phyloP scores from a whole-genome alignment of 2,329 filamentous ascomycete genomes.

The Daldinia sp. region DNA sequence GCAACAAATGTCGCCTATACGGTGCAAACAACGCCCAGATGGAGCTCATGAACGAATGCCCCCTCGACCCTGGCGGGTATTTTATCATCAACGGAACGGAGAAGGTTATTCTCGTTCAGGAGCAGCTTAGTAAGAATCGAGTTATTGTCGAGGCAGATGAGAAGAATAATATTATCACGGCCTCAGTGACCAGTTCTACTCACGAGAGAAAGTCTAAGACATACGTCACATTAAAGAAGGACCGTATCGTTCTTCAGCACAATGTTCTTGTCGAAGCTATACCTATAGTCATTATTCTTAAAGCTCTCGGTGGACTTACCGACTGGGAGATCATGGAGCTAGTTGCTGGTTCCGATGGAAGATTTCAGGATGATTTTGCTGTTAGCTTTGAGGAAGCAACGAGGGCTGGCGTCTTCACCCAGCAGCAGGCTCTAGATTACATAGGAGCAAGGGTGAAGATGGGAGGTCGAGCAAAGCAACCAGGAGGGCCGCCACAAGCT shows the following conservation, averaged over 20 bases:
- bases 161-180: slow-evolving; percentile 92
- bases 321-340: slow-evolving; percentile 95
- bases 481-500: slow-evolving; percentile 59
- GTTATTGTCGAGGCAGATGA: slow-evolving; percentile 94
- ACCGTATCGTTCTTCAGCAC: slow-evolving; percentile 86
- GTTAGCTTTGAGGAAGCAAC: slow-evolving; percentile 95
- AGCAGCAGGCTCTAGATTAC: slow-evolving; percentile 94
- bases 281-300: slow-evolving; percentile 92
- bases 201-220: slow-evolving; percentile 98
- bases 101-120: slow-evolving; percentile 98
- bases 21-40: slow-evolving; percentile 87
- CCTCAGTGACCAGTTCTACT: slow-evolving; percentile 96
- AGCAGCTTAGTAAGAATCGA: slow-evolving; percentile 98
- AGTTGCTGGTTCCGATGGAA: slow-evolving; percentile 84
- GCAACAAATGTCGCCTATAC: slow-evolving; percentile 87
- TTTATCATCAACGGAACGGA: slow-evolving; percentile 98
- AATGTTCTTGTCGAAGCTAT: slow-evolving; percentile 93
- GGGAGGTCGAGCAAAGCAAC: slow-evolving; percentile 70
- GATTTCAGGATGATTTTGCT: slow-evolving; percentile 93
- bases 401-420: slow-evolving; percentile 85
- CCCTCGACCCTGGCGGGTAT: slow-evolving; percentile 94
- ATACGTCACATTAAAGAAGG: slow-evolving; percentile 94
- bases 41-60: slow-evolving; percentile 93
- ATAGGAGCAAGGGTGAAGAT: slow-evolving; percentile 89
- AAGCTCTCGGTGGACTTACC: slow-evolving; percentile 90